phyloP scores from a whole-genome alignment of 805 yeast species.

The Spathaspora arborariae region DNA sequence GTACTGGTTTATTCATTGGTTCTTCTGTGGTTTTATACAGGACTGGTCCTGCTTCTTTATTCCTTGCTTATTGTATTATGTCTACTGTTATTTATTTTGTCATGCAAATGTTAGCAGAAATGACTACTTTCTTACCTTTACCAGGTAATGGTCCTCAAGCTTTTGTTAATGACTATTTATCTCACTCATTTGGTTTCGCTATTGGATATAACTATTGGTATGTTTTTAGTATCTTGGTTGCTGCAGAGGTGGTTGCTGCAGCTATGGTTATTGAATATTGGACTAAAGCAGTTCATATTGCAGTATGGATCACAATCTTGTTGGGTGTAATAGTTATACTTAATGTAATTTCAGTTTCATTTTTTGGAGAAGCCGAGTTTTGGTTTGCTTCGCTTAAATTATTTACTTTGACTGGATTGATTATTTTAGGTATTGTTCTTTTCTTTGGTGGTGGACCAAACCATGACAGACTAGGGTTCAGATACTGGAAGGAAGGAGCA shows the following conservation, averaged over 20 bases:
- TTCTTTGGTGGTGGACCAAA: conserved; percentile 37
- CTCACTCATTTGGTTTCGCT: conserved; percentile 30
- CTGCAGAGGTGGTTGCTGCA: conserved; percentile 35
- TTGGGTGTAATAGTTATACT: conserved; percentile 20
- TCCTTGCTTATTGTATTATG: conserved; percentile 33
- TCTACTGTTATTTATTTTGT: conserved; percentile 24
- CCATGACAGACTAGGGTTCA: conserved; percentile 44
- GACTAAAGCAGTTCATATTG: conserved; percentile 29
- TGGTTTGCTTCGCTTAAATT: conserved; percentile 32
- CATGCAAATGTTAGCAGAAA: conserved; percentile 31
- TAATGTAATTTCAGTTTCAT: conserved; percentile 27
- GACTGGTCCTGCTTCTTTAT: conserved; percentile 65
- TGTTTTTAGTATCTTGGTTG: conserved; percentile 29
- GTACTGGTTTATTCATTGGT: conserved; percentile 71
- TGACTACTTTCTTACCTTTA: conserved; percentile 31
- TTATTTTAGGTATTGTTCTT: conserved; percentile 30
- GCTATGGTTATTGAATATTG: conserved; percentile 32
- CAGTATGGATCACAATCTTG: conserved; percentile 38
- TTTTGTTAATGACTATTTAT: conserved; percentile 25
- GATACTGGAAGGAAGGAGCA: conserved; percentile 37
- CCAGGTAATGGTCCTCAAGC: conserved; percentile 33
- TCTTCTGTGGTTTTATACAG: conserved; percentile 54
- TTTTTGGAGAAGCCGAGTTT: conserved; percentile 36
- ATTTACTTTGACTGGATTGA: conserved; percentile 26
- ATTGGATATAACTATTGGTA: conserved; percentile 33